Base-by-base conservation (phyloP, 805 yeast genomes). In the Pichia manshurica region DNA sequence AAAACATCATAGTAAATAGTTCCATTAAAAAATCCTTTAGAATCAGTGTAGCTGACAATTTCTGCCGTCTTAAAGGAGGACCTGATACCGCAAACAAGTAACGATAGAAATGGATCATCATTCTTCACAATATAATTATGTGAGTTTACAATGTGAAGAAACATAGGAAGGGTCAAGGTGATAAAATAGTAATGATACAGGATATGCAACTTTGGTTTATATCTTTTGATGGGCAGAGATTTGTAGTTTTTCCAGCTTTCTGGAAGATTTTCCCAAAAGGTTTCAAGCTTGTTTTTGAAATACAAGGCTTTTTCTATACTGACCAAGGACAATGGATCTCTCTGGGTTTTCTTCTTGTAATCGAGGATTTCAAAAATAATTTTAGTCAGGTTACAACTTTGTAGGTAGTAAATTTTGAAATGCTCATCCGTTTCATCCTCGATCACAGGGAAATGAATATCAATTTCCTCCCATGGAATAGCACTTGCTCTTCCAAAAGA, bases 401-500 rank as follows among this genome's bases (percentile, higher is more conserved):
- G 60, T 13, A 58, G 51, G 51, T 66, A 68, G 51, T 62, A 72
- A 9, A 57, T 56, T 44, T 56, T 61, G 48, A 57, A 64, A 9
- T 62, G 55, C 17, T 59, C 65, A 48, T 67, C 69, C 8, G 53
- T 54, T 9, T 58, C 57, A 40, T 65, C 65, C 5, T 52, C 46
- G 40, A 61, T 52, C 9, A 45, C 42, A 1, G 77, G 77, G 35
- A 68, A 63, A 16, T 64, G 71, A 39, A 72, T 61, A 52, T 70
- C 74, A 39, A 72, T 69, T 34, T 73, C 77, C 44, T 69, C 70
- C 58, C 71, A 69, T 16, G 66, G 68, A 42, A 73, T 62, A n/a
- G 69, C 68, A 47, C 73, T 64, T 5, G 74, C 71, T 36, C 78
- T 59, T 15, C 78, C 79, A 58, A 74, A 69, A 7, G 72, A 69